Conservation (phyloP, 768 basidiomycete species). For the Leccinum variicolor region DNA sequence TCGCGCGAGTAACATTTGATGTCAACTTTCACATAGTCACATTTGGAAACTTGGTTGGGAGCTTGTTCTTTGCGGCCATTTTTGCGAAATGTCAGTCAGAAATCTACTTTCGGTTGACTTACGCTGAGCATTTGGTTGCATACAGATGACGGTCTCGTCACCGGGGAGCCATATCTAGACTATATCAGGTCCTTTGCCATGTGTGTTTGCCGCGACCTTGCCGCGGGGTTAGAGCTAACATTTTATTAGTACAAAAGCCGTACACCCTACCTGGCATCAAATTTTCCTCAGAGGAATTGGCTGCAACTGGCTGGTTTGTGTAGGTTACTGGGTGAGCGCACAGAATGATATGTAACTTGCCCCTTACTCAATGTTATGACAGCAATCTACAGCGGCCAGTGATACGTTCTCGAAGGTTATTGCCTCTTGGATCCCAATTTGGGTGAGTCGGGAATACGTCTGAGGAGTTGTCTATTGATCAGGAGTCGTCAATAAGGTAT, state of each 20-base stretch:
- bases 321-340: slow-evolving; percentile 65
- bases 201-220: slow-evolving; percentile 35
- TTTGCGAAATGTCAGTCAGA: slow-evolving; percentile 55
- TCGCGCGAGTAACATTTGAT: neutral
- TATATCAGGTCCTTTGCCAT: slow-evolving; percentile 54
- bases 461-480: neutral
- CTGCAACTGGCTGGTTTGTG: slow-evolving; percentile 74
- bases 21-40: slow-evolving; percentile 41
- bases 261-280: slow-evolving; percentile 65
- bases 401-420: slow-evolving; percentile 71
- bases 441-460: slow-evolving; percentile 39
- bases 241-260: slow-evolving; percentile 52
- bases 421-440: slow-evolving; percentile 71
- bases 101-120: neutral
- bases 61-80: slow-evolving; percentile 68
- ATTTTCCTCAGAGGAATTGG: slow-evolving; percentile 74
- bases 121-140: neutral
- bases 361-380: slow-evolving; percentile 4
- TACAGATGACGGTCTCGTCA: slow-evolving; percentile 59
- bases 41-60: slow-evolving; percentile 68
- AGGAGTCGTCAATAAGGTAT: slow-evolving; percentile 39
- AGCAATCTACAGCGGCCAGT: slow-evolving; percentile 68
- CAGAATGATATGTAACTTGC: neutral
- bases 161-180: slow-evolving; percentile 51
- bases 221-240: neutral